These are phyloP conservation scores for Colletotrichum endophyticum DNA, from an alignment of 2,329 filamentous ascomycete genomes.

Conservation along the genomic window DNA sequence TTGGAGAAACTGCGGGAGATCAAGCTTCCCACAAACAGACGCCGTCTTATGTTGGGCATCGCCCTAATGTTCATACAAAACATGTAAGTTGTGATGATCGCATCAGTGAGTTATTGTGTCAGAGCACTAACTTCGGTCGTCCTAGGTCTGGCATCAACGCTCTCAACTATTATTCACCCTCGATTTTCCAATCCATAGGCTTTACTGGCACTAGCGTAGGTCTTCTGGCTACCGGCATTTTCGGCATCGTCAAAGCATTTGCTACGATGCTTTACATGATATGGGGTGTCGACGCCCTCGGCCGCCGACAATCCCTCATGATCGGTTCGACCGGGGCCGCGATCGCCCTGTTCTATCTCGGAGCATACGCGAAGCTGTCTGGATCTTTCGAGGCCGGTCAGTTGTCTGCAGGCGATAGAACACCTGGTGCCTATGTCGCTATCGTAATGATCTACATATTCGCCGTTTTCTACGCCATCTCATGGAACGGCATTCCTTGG, in stretches of 20 bases:
- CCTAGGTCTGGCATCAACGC: conserved; percentile 12
- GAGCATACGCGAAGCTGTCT: conserved; percentile 24
- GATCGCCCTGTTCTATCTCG: conserved; percentile 36
- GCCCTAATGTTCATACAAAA: conserved; percentile 26
- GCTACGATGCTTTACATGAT: conserved; percentile 22
- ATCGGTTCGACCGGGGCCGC: conserved; percentile 24
- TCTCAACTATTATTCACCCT: conserved; percentile 48
- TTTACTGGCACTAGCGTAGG: conserved; percentile 60
- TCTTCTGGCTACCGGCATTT: conserved; percentile 68
- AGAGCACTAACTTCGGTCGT: not conserved
- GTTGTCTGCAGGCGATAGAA: not conserved
- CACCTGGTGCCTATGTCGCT: conserved; percentile 24
- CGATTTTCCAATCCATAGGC: conserved; percentile 67
- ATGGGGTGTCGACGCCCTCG: conserved; percentile 26
- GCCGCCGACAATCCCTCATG: conserved; percentile 24
- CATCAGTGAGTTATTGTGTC: fast-evolving
- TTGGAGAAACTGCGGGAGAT: conserved; percentile 7
- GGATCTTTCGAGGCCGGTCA: conserved; percentile 14
- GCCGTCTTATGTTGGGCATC: conserved; percentile 64
- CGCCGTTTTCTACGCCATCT: conserved; percentile 25
- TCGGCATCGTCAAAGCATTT: conserved; percentile 63
- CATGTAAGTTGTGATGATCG: not conserved
- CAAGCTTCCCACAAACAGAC: conserved; percentile 37
- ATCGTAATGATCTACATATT: conserved; percentile 31
- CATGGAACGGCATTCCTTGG: conserved; percentile 31